phyloP scores from a whole-genome alignment of 2,329 filamentous ascomycete species.

The Cordyceps fumosorosea region DNA sequence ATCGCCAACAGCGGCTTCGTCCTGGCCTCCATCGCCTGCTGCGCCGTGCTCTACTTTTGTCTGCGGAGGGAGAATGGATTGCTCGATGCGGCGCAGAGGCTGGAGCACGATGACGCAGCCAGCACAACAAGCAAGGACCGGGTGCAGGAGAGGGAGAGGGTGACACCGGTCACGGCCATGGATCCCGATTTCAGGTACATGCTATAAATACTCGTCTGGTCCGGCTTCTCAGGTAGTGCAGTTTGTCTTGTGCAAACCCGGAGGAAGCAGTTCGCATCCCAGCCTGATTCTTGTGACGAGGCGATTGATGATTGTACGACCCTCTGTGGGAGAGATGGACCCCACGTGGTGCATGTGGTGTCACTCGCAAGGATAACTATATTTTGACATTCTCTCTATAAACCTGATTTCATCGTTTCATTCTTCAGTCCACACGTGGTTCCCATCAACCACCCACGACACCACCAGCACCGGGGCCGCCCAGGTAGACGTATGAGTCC shows the following conservation, averaged over 20 bases:
- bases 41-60: constrained; percentile 43
- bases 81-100: constrained; percentile 36
- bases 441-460: constrained; percentile 17
- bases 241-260: not conserved
- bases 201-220: not conserved
- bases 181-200: constrained; percentile 5
- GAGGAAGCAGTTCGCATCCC: not conserved
- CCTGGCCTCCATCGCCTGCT: constrained; percentile 43
- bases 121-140: not conserved
- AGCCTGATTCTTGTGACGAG: not conserved
- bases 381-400: no score
- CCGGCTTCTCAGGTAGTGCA: not conserved
- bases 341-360: no score
- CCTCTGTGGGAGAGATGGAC: not conserved
- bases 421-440: no score
- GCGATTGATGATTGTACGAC: not conserved
- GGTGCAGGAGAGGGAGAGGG: not conserved
- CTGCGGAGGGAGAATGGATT: constrained; percentile 55
- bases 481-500: constrained; percentile 17
- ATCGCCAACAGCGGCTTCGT: constrained; percentile 59
- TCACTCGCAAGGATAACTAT: no score
- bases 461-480: constrained; percentile 18
- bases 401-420: no score
- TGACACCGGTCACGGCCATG: not conserved
- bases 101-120: constrained; percentile 9